A percentile compares a stretch with the other conserved stretches of the same genome.
Conservation (phyloP, 441 rosid species). For the Erodium moschatum region DNA sequence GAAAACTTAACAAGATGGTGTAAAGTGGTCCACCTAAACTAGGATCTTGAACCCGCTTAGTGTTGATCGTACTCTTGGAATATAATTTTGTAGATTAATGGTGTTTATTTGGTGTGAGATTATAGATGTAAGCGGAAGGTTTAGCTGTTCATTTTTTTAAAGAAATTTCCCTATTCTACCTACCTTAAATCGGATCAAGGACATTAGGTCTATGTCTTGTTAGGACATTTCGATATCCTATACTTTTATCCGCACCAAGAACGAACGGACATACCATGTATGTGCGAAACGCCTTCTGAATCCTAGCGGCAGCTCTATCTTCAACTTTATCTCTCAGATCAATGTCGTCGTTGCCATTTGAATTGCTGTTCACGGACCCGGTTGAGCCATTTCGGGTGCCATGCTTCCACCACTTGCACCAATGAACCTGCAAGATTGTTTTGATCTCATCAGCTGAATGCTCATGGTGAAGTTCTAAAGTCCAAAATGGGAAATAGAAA, state of each 20-base stretch:
- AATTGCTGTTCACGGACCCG: conserved; percentile 13
- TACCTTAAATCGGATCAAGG: neutral
- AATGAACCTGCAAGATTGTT: no score
- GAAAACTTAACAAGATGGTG: no score
- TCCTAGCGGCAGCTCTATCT: conserved; percentile 34
- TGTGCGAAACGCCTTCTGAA: conserved; percentile 46
- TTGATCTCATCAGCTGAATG: no score
- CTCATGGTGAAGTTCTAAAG: no score
- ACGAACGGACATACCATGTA: conserved; percentile 26
- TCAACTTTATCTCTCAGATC: conserved; percentile 16
- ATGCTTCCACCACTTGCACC: conserved; percentile 13
- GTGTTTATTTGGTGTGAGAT: no score
- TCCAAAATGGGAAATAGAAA: neutral
- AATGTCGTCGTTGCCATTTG: neutral
- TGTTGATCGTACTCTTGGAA: no score
- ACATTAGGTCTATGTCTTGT: neutral
- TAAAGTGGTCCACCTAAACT: no score
- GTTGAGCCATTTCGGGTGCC: conserved; percentile 13
- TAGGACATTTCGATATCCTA: neutral
- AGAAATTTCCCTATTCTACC: no score
- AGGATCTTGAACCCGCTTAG: no score
- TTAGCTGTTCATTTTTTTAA: no score
- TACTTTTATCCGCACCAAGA: neutral
- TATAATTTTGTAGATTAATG: no score
- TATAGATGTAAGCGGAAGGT: no score